Base-by-base conservation (phyloP, 2,329 filamentous ascomycete genomes). In the Geosmithia flava region DNA sequence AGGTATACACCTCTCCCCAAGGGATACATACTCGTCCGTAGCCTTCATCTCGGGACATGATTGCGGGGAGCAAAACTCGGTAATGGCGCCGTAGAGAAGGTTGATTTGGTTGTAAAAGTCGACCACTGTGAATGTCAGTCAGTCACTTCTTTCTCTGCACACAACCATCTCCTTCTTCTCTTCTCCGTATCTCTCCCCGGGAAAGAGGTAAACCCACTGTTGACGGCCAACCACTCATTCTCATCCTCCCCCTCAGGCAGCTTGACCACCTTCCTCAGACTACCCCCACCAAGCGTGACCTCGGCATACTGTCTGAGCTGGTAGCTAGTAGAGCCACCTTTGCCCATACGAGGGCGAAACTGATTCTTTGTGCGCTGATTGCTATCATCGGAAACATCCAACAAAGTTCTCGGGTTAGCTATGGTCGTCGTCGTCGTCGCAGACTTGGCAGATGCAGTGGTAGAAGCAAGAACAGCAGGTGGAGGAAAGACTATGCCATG, bases 41-140 rank as follows among this genome's bases (percentile, higher is more conserved):
- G 93, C 93, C 69, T 98, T 98, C 93, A 98, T 98, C 70, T 97
- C 93, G 1, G 93, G 93, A 65, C 93, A 98, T 54, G 89, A 89
- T 63, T 93, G 85, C 30, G 93, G 91, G 23, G 93, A 97, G 74
- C 93, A 98, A 69, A 98, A 98, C 64, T 98, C 93, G 51, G 93
- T 98, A 63, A 98, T 98, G 55, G 93, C 93, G 51, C 94, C 94
- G 65, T 98, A 98, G 51, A 98, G 83, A 37, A 98, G 78, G 69
- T 98, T 98, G 74, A 98, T 95, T 69, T 98, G 93, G 72, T 98
- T 98, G 80, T 98, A 98, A 69, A 98, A 98, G 69, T 98, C 93
- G 71, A 98, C 93, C 72, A 98, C 90, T 95, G 56, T 20, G 20
- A 8, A n/a, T 15, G 33, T 37, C 20, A 33, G 15, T 47, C 42